Base-by-base conservation (phyloP, 192 early-diverging fungal species). In the Podila minutissima region DNA sequence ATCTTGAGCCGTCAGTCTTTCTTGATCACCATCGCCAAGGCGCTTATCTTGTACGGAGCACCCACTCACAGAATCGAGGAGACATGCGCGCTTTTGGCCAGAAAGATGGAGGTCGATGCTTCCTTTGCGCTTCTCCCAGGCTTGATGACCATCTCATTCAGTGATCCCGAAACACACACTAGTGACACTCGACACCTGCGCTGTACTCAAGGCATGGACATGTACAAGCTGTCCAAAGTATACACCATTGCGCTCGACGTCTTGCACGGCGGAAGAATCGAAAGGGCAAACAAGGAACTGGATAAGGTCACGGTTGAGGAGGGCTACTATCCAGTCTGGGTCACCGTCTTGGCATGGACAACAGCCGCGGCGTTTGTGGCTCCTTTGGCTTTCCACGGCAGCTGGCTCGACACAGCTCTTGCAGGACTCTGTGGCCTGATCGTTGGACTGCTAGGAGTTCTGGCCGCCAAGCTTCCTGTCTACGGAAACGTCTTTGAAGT, bases 401-500 rank as follows among this genome's bases (percentile, higher is more conserved):
- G 79, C 61, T 91, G 90, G 86, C 49, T 82, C 2, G 88, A 91
- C 51, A 86, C 86, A 15, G 75, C 73, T 41, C 76, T 87, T 19
- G 75, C 75, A 24, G 75, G 75, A 17, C 64, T 78, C 28, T 78
- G 75, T 67, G 75, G 75, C 31, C 31, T 88, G 13, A 59, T 88
- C n/a, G 90, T 94, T 24, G 91, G 90, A n/a, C 51, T 86, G 0
- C 67, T 92, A 67, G 88, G 90, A 51, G 75, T 92, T 19, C 62
- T 92, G 10, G 91, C 93, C 9, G 90, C 90, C 59, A 84, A 88
- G 50, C 85, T 91, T 29, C 83, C 88, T 10, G 86, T 86, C 61
- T 89, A 91, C 71, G 87, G 88, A 71, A 94, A 94, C 62, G 79
- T 94, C 9, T 94, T 92, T 85, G 91, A 94, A 71, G 87, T 93